Base-by-base conservation (phyloP, 2,329 filamentous ascomycete species). In the Pyricularia pennisetigena region DNA sequence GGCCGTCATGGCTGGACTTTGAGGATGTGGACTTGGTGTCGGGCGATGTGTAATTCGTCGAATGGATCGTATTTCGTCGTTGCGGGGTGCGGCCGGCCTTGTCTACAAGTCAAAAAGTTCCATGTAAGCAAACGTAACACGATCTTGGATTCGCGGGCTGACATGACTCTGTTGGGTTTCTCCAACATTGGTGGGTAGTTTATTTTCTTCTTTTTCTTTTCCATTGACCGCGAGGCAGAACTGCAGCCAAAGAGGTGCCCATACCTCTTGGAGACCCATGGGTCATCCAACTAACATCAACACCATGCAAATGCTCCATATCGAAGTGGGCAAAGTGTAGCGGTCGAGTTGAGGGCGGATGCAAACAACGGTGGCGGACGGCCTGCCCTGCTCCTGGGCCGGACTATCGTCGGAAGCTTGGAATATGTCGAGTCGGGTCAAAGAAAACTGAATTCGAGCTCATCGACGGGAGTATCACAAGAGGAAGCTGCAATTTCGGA, bases 281-380 rank as follows among this genome's bases (percentile, higher is more conserved):
- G 73, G 85, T 85, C 82, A 96, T 90, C 93, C 93, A 97, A 79
- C 90, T 93, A 75, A 96, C 92, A 79, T 97, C 93, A 75, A 96
- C 86, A 72, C 90, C 89, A 77, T 93, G 88, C 72, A 92, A 86
- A 73, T 90, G 89, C 79, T 94, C 92, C 92, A 94, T 94, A 54
- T 63, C 62, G 24, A 14, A 26, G 49, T 12, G 10, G 67, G 23
- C 16, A 29, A 69, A 24, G 32, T n/a, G 41, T 49, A n/a, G 41
- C 41, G 41, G 32, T 16, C 41, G 41, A 7, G 41, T 49, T 49
- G 41, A 49, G 41, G 4, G 41, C 41, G 41, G 20, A 49, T 49
- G 41, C 20, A 49, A n/a, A 49, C 14, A 4, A 49, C 41, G 41
- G 20, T n/a, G 41, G 41, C 41, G 41, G 41, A n/a, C 4, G 41